Evolutionary conservation across 2,329 filamentous ascomycete genomes (phyloP), one percentile per base, ranked within the genome.

Genomic region (Fusarium austroafricanum): DNA sequence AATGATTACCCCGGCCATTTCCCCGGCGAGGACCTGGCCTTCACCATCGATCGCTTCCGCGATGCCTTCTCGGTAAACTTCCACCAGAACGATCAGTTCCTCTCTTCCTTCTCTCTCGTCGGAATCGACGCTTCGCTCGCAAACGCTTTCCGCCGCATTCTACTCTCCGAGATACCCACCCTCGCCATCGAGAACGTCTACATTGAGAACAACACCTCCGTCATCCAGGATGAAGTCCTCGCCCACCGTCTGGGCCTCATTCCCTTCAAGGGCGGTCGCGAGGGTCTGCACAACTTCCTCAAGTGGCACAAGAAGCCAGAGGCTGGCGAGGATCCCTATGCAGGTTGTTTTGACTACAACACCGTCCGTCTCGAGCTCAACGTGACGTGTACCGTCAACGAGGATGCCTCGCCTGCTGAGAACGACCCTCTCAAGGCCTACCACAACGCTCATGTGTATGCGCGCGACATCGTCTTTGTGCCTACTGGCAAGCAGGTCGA

Each of bases 151-250:
- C 94, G 96, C 64, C 93, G 96, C 74, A 98, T 98, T 74, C 87
- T 98, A 75, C 91, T 99, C 79, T 88, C 95, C 71, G 96, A 99
- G 83, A 92, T 99, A 53, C 94, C 95, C 18, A 96, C 94, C 3
- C 87, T 99, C 44, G 96, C 96, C 71, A 94, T 99, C 75, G 96
- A 99, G 84, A 90, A 89, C 67, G 93, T 97, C 77, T 99, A 92
- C 82, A 90, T 98, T 68, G 88, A 93, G 78, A 96, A 97, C 84
- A 99, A 99, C 84, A 98, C 95, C 50, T 97, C 93, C 7, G 94
- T 99, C 35, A 96, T 99, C 75, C 95, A 98, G 79, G 96, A 99
- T 77, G 96, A 99, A 83, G 95, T 99, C 6, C 89, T 99, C 51
- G 91, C 94, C 17, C 92, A 96, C 78, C 88, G 96, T 43, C 85